Conservation (phyloP, 2,329 filamentous ascomycete genomes). For the Beauveria bassiana region DNA sequence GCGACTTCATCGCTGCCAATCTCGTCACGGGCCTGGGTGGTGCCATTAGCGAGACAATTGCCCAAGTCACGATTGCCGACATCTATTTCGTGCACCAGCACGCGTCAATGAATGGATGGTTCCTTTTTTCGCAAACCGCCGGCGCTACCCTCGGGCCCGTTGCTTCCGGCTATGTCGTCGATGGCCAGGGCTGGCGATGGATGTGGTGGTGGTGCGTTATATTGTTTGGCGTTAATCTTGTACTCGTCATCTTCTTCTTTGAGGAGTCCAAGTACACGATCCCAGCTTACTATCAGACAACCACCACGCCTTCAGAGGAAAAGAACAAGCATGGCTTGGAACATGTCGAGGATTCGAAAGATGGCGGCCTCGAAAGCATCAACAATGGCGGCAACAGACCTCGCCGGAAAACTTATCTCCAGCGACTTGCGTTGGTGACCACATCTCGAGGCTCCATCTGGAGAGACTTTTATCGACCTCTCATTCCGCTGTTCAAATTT, state of each 20-base stretch:
- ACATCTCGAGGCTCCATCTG: not conserved
- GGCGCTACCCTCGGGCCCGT: constrained; percentile 20
- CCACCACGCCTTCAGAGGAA: not conserved
- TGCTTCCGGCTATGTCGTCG: constrained; percentile 16
- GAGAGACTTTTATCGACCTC: not conserved
- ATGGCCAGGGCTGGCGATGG: constrained; percentile 21
- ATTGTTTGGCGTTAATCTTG: not conserved
- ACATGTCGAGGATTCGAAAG: not conserved
- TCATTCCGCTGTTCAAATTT: not conserved
- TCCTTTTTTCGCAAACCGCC: constrained; percentile 20
- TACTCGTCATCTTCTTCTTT: not conserved
- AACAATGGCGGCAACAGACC: not conserved
- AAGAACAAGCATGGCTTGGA: not conserved
- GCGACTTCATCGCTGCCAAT: constrained; percentile 15
- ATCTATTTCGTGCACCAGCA: constrained; percentile 25
- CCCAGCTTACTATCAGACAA: not conserved
- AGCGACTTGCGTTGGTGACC: not conserved
- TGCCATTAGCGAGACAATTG: constrained; percentile 30
- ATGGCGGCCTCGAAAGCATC: not conserved
- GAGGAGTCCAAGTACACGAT: not conserved
- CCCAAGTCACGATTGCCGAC: constrained; percentile 29
- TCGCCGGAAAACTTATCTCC: not conserved
- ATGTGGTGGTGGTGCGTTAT: constrained; percentile 19
- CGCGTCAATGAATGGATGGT: constrained; percentile 22
- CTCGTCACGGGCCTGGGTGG: constrained; percentile 26